Evolutionary conservation across 257 asterid species (phyloP).

Genomic region (Solanum sitiens): DNA sequence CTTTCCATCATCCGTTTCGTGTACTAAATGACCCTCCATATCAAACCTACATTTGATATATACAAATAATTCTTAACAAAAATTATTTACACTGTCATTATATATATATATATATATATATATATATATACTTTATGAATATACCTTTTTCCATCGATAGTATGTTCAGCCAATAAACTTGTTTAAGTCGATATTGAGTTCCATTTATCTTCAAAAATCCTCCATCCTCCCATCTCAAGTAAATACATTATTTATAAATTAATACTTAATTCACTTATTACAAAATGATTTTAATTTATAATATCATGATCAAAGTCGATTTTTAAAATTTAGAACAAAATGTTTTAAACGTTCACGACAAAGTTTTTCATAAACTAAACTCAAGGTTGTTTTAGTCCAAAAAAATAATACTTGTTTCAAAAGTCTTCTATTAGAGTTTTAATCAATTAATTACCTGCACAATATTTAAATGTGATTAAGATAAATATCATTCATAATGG

Average conservation of each 20-base stretch:
- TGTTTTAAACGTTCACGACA: not conserved
- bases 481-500: not conserved
- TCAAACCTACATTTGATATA: not conserved
- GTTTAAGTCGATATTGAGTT: slow-evolving; percentile 32
- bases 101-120: no score
- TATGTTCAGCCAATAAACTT: slow-evolving; percentile 60
- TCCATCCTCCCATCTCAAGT: slow-evolving; percentile 52
- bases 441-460: not conserved
- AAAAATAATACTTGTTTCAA: no score
- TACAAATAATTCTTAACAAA: no score
- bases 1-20: not conserved
- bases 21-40: slow-evolving; percentile 3
- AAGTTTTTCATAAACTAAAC: not conserved
- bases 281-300: not conserved
- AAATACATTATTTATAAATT: slow-evolving; percentile 7
- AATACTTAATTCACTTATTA: not conserved
- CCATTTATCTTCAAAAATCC: slow-evolving; percentile 43
- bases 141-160: slow-evolving; percentile 43
- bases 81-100: not conserved
- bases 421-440: not conserved
- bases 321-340: no score
- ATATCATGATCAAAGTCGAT: not conserved
- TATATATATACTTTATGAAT: no score
- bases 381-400: not conserved
- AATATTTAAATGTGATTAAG: not conserved